These are phyloP conservation scores for Mangifera indica DNA, from an alignment of 345 rosid genomes.

Conservation along the genomic window DNA sequence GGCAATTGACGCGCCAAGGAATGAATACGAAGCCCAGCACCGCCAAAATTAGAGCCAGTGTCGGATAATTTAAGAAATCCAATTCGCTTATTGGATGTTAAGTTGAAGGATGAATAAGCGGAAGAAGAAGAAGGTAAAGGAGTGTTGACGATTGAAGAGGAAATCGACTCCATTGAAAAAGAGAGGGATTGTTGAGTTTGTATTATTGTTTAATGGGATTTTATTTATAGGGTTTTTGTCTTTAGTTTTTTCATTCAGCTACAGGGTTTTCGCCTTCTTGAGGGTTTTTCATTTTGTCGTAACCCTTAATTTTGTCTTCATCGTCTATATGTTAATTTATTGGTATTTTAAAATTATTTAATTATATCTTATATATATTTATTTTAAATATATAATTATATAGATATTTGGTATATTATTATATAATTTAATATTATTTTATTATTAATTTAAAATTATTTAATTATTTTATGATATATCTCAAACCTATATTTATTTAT, in stretches of 20 bases:
- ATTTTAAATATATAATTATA: too few species aligned
- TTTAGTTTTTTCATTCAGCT: neutral
- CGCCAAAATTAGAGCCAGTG: slow-evolving; percentile 19
- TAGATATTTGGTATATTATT: too few species aligned
- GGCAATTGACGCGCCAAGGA: slow-evolving; percentile 45
- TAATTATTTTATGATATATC: too few species aligned
- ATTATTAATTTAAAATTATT: too few species aligned
- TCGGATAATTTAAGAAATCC: slow-evolving; percentile 44
- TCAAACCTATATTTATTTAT: too few species aligned
- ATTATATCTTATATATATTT: too few species aligned
- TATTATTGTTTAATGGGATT: neutral
- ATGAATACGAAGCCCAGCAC: slow-evolving; percentile 38
- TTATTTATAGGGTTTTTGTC: neutral
- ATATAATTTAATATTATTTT: too few species aligned
- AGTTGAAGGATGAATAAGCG: slow-evolving; percentile 30
- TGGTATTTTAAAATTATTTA: too few species aligned
- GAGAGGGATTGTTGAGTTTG: neutral
- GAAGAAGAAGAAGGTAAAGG: slow-evolving; percentile 37
- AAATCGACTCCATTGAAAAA: slow-evolving; percentile 52
- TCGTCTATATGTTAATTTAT: too few species aligned
- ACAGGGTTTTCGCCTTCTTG: neutral
- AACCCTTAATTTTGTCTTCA: too few species aligned
- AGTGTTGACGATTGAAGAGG: slow-evolving; percentile 27
- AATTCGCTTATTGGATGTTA: slow-evolving; percentile 29
- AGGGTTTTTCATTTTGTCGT: too few species aligned